phyloP scores from a whole-genome alignment of 2,329 filamentous ascomycete genomes.

The Verticillium klebahnii region DNA sequence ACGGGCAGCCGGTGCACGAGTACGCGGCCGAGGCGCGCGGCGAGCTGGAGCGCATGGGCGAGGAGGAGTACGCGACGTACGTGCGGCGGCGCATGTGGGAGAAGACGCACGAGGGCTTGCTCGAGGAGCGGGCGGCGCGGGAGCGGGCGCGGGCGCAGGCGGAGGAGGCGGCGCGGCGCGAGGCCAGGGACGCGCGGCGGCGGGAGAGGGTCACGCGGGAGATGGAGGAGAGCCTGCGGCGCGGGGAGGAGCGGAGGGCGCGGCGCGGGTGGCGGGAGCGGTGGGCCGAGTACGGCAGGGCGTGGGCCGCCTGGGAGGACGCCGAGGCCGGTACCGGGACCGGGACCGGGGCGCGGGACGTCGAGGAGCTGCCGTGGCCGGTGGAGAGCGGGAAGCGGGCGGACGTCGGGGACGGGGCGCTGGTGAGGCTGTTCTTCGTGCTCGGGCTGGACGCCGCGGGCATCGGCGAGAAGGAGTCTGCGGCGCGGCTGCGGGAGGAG shows the following conservation, averaged over 20 bases:
- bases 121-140: conserved; percentile 67
- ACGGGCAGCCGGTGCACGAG: conserved; percentile 87
- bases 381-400: conserved; percentile 54
- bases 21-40: conserved; percentile 54
- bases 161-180: conserved; percentile 43
- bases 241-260: conserved; percentile 59
- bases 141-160: conserved; percentile 48
- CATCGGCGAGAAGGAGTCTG: conserved; percentile 39
- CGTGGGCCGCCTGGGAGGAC: conserved; percentile 56
- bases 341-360: conserved; percentile 27
- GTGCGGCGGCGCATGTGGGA: conserved; percentile 94
- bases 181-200: conserved; percentile 26
- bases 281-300: conserved; percentile 61
- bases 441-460: conserved; percentile 33
- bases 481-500: conserved; percentile 67
- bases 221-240: conserved; percentile 64
- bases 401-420: conserved; percentile 49
- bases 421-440: conserved; percentile 67
- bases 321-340: conserved; percentile 30
- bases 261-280: conserved; percentile 49
- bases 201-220: conserved; percentile 49
- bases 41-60: conserved; percentile 77
- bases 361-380: conserved; percentile 63
- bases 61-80: conserved; percentile 85
- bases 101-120: conserved; percentile 77